Percentiles rank a stretch among this genome's conserved stretches.
phyloP scores from a whole-genome alignment of 2,329 filamentous ascomycete species.

The Trichophyton verrucosum region DNA sequence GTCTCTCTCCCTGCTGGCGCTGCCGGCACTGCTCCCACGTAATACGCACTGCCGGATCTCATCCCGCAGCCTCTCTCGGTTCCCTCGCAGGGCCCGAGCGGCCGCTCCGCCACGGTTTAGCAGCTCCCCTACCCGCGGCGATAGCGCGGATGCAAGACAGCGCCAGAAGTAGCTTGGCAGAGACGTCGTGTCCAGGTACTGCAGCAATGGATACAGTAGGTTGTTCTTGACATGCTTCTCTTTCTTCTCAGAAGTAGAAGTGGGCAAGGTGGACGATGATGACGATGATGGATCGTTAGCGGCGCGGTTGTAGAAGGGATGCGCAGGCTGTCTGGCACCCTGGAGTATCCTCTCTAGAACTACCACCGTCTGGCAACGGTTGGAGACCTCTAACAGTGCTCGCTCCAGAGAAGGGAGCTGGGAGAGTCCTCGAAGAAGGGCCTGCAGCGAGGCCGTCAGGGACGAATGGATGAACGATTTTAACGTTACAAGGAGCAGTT shows the following conservation, averaged over 20 bases:
- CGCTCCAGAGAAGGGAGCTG: slow-evolving; percentile 72
- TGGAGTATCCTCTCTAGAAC: slow-evolving; percentile 69
- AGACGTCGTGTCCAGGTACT: slow-evolving; percentile 73
- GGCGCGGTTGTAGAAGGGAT: slow-evolving; percentile 42
- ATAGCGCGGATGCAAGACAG: slow-evolving; percentile 65
- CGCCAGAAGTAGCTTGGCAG: slow-evolving; percentile 90
- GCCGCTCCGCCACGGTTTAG: slow-evolving; percentile 69
- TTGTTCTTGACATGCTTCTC: slow-evolving; percentile 26
- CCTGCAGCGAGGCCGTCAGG: slow-evolving; percentile 64
- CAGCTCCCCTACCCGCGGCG: slow-evolving; percentile 71
- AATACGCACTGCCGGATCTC: slow-evolving; percentile 74
- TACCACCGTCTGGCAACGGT: slow-evolving; percentile 81
- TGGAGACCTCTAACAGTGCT: slow-evolving; percentile 66
- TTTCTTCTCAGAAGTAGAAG: neutral
- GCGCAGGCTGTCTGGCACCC: slow-evolving; percentile 51
- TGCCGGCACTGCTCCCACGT: slow-evolving; percentile 49
- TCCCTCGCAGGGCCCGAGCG: slow-evolving; percentile 65
- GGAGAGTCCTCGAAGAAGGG: slow-evolving; percentile 61
- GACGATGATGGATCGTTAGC: slow-evolving; percentile 17
- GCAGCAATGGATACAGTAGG: slow-evolving; percentile 60
- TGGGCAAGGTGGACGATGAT: slow-evolving; percentile 10
- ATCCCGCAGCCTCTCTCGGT: slow-evolving; percentile 60
- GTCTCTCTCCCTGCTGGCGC: slow-evolving; percentile 34
- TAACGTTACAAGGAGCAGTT: slow-evolving; percentile 60
- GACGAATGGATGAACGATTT: slow-evolving; percentile 58